Conservation (phyloP, 768 basidiomycete species). For the Hericium rajendrae region DNA sequence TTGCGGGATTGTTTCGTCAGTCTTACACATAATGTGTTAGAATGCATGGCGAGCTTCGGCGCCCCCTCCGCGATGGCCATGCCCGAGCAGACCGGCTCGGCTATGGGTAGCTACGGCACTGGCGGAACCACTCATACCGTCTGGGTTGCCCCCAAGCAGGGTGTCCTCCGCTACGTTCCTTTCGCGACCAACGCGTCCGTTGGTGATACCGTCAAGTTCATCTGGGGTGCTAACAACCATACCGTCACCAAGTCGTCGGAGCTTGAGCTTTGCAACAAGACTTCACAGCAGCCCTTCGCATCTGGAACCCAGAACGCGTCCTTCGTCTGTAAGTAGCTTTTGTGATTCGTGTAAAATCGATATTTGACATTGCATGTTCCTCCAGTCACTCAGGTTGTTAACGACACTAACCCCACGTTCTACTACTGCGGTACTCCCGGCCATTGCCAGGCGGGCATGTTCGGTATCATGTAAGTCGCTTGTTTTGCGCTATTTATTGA, state of each 20-base stretch:
- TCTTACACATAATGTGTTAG: slow-evolving; percentile 22
- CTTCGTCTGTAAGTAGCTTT: slow-evolving; percentile 41
- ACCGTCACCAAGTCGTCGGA: slow-evolving; percentile 74
- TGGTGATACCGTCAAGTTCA: slow-evolving; percentile 68
- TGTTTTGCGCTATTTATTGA: background rate
- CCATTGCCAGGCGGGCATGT: slow-evolving; percentile 82
- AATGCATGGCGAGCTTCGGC: slow-evolving; percentile 60
- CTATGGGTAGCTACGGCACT: slow-evolving; percentile 28
- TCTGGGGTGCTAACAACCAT: slow-evolving; percentile 74
- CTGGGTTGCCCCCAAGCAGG: slow-evolving; percentile 69
- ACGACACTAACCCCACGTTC: slow-evolving; percentile 63
- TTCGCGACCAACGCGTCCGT: slow-evolving; percentile 67
- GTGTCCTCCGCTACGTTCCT: slow-evolving; percentile 67
- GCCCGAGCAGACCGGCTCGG: slow-evolving; percentile 17
- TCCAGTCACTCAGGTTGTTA: slow-evolving; percentile 58
- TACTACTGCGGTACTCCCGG: slow-evolving; percentile 63
- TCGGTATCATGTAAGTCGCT: slow-evolving; percentile 45
- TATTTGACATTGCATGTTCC: slow-evolving; percentile 11
- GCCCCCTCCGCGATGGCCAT: slow-evolving; percentile 21
- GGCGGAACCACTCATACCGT: slow-evolving; percentile 59
- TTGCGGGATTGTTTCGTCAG: slow-evolving; percentile 1
- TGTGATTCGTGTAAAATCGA: background rate
- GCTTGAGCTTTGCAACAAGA: slow-evolving; percentile 66
- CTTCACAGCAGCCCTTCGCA: slow-evolving; percentile 45
- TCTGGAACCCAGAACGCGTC: slow-evolving; percentile 54